phyloP scores from a whole-genome alignment of 441 rosid genomes.

The Euphorbia celastroides region DNA sequence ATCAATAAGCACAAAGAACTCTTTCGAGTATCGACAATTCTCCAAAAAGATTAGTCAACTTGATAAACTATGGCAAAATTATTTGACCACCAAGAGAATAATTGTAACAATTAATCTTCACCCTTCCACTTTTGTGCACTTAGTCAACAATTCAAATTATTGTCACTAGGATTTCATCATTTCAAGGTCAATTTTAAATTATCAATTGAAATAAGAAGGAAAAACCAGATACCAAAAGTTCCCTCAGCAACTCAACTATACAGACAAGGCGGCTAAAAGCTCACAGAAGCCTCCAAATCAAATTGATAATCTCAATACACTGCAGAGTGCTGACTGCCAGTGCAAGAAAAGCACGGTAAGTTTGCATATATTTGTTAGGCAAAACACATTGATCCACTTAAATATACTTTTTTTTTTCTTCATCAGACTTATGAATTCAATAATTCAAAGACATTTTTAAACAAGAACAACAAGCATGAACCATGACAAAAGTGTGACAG shows the following conservation, averaged over 20 bases:
- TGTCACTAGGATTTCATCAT: not conserved
- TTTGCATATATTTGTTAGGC: not conserved
- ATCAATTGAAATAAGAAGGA: not conserved
- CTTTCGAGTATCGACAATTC: not conserved
- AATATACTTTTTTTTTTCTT: not conserved
- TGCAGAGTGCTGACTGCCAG: not conserved
- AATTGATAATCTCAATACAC: not conserved
- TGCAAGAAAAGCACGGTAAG: not conserved
- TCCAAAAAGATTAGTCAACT: not conserved
- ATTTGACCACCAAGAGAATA: not conserved
- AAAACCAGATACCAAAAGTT: not conserved
- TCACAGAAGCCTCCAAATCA: not conserved
- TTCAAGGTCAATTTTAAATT: not conserved
- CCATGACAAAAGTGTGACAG: not conserved
- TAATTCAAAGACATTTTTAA: not conserved
- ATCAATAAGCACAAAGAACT: not conserved
- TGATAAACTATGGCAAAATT: not conserved
- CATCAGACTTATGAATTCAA: not conserved
- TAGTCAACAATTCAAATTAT: not conserved
- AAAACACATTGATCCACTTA: not conserved
- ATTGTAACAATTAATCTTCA: not conserved
- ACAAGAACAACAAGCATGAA: not conserved
- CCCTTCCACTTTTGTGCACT: not conserved
- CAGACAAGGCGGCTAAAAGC: not conserved
- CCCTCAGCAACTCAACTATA: not conserved